These are phyloP conservation scores for Cubamyces lactineus DNA, from an alignment of 768 basidiomycete genomes.

Conservation along the genomic window DNA sequence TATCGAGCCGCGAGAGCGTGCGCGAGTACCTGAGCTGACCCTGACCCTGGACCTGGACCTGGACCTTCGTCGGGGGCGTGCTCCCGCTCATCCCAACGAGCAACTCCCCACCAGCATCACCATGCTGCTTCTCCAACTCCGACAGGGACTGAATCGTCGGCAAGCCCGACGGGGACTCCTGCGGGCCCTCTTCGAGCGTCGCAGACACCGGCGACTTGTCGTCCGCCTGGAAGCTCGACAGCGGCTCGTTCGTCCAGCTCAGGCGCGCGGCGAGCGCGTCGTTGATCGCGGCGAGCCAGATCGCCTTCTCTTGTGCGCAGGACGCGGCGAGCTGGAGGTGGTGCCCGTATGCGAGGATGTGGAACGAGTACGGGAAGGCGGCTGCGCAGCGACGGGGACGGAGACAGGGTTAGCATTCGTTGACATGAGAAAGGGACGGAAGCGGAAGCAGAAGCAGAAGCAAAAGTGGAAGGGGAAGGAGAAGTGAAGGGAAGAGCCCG, in stretches of 20 bases:
- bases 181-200: conserved; percentile 18
- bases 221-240: conserved; percentile 60
- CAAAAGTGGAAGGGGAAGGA: too few species aligned
- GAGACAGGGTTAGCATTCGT: background rate
- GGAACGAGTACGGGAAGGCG: conserved; percentile 75
- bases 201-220: conserved; percentile 40
- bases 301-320: conserved; percentile 79
- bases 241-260: conserved; percentile 62
- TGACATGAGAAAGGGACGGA: background rate
- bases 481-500: background rate
- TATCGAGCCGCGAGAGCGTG: conserved; percentile 27
- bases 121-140: conserved; percentile 31
- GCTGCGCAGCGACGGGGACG: conserved; percentile 45
- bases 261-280: conserved; percentile 48
- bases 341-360: conserved; percentile 67
- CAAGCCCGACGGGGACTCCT: conserved; percentile 24
- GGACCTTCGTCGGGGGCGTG: background rate
- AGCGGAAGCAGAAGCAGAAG: background rate
- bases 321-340: conserved; percentile 87
- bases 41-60: background rate
- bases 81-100: background rate
- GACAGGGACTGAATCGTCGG: conserved; percentile 39
- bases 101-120: background rate
- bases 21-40: conserved; percentile 11
- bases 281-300: conserved; percentile 79